Percentiles rank a stretch among this genome's conserved stretches.
Evolutionary conservation across 768 basidiomycete species (phyloP).

Genomic region (Tephrocybe sp.): DNA sequence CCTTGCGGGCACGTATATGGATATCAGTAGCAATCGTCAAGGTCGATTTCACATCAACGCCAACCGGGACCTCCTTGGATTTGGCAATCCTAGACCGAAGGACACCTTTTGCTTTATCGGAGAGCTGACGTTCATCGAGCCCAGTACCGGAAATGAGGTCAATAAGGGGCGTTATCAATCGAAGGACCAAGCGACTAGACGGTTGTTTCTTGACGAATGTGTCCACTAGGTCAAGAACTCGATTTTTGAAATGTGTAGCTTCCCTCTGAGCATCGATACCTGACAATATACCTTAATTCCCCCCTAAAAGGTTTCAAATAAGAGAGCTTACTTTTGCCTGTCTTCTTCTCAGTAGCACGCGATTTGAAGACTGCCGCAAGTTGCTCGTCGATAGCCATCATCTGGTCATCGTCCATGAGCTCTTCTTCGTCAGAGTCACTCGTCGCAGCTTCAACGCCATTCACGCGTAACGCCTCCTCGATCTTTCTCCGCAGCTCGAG

Average conservation of each 20-base stretch:
- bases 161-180: conserved; percentile 73
- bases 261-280: conserved; percentile 76
- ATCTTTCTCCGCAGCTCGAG: conserved; percentile 69
- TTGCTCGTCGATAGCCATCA: conserved; percentile 95
- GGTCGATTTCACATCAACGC: conserved; percentile 43
- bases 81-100: conserved; percentile 74
- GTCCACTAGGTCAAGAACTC: conserved; percentile 93
- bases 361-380: conserved; percentile 85
- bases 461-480: conserved; percentile 59
- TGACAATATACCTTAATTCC: conserved; percentile 21
- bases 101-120: conserved; percentile 83
- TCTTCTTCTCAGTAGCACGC: conserved; percentile 58
- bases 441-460: conserved; percentile 55
- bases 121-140: conserved; percentile 83
- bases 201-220: conserved; percentile 78
- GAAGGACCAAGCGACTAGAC: conserved; percentile 65
- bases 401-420: conserved; percentile 94
- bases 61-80: conserved; percentile 62
- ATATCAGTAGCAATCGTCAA: conserved; percentile 56
- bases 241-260: conserved; percentile 94
- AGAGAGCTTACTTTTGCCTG: conserved; percentile 57
- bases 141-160: conserved; percentile 68
- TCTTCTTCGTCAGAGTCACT: conserved; percentile 65
- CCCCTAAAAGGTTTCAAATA: not conserved
- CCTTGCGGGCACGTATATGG: conserved; percentile 71